A percentile compares a stretch with the other conserved stretches of the same genome.
Conservation (phyloP, 2,329 filamentous ascomycete species). For the Colletotrichum plurivorum region DNA sequence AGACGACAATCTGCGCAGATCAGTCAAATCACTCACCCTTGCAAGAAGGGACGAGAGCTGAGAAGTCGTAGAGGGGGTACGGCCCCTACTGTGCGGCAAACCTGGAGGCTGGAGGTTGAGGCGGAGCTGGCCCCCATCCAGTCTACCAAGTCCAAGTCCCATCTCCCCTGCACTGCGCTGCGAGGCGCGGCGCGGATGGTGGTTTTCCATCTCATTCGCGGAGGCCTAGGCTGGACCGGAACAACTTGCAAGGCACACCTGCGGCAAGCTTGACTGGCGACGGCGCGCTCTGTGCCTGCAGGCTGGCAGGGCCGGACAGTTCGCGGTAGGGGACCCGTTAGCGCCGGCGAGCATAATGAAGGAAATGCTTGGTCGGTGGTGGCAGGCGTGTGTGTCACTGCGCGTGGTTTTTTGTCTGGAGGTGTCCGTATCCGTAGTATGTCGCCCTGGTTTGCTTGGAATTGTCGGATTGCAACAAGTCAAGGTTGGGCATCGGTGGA, state of each 20-base stretch:
- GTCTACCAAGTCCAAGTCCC: background rate
- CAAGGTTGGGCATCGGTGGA: slow-evolving; percentile 7
- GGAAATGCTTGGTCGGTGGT: slow-evolving; percentile 25
- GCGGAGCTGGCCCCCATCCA: slow-evolving; percentile 8
- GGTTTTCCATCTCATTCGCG: background rate
- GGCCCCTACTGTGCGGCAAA: no score
- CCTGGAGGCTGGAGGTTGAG: slow-evolving; percentile 1
- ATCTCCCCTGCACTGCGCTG: background rate
- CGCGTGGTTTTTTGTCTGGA: slow-evolving; percentile 12
- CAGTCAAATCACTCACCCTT: slow-evolving; percentile 9
- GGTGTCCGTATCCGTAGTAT: slow-evolving; percentile 19
- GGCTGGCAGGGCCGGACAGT: slow-evolving; percentile 3
- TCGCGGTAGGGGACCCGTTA: slow-evolving; percentile 30
- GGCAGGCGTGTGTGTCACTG: slow-evolving; percentile 26
- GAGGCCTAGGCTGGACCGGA: no score
- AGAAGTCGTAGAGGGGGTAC: slow-evolving; percentile 14
- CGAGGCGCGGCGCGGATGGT: slow-evolving; percentile 5
- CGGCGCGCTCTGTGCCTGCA: no score
- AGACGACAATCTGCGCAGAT: slow-evolving; percentile 7
- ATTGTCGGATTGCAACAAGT: slow-evolving; percentile 19
- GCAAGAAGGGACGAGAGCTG: slow-evolving; percentile 18
- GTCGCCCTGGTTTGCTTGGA: slow-evolving; percentile 22
- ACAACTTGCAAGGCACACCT: background rate
- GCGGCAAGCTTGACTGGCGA: slow-evolving; percentile 13
- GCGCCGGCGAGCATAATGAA: slow-evolving; percentile 27